These are phyloP conservation scores for Candida smagusa DNA, from an alignment of 1,139 yeast species.

Conservation along the genomic window DNA sequence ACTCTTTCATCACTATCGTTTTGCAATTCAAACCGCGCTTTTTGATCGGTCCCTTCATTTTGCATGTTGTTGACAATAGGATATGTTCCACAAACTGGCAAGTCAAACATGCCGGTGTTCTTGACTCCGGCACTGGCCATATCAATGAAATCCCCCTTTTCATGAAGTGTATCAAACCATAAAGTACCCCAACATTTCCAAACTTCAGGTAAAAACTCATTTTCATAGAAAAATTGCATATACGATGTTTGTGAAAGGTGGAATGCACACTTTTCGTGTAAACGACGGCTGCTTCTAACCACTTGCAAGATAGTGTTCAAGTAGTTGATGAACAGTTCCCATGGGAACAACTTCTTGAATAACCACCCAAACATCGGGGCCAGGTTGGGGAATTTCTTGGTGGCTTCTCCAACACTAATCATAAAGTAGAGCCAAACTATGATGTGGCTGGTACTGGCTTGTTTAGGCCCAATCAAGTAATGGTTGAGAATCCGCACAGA, in stretches of 20 bases:
- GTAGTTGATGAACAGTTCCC: constrained; percentile 62
- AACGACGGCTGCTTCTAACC: constrained; percentile 25
- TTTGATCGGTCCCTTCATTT: constrained; percentile 12
- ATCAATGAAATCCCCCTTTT: constrained; percentile 51
- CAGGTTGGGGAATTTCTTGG: constrained; percentile 44
- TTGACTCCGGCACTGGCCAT: constrained; percentile 56
- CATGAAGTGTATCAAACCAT: constrained; percentile 62
- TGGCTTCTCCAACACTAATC: constrained; percentile 59
- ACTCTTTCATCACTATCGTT: constrained; percentile 44
- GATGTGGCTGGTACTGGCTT: constrained; percentile 67
- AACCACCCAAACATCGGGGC: constrained; percentile 51
- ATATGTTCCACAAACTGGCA: constrained; percentile 62
- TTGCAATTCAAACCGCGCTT: constrained; percentile 27
- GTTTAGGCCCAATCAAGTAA: constrained; percentile 66
- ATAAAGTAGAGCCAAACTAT: constrained; percentile 71
- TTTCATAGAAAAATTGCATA: constrained; percentile 43
- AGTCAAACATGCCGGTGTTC: constrained; percentile 54
- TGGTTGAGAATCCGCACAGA: constrained; percentile 63
- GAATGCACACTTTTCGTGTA: constrained; percentile 13
- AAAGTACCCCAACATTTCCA: constrained; percentile 86
- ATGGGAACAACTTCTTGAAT: constrained; percentile 56
- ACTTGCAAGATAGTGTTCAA: constrained; percentile 50
- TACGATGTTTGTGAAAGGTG: constrained; percentile 25
- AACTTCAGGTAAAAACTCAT: constrained; percentile 68
- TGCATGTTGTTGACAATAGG: constrained; percentile 22